A percentile compares a stretch with the other conserved stretches of the same genome.
Conservation (phyloP, 1,139 yeast species). For the Pichia sp. region DNA sequence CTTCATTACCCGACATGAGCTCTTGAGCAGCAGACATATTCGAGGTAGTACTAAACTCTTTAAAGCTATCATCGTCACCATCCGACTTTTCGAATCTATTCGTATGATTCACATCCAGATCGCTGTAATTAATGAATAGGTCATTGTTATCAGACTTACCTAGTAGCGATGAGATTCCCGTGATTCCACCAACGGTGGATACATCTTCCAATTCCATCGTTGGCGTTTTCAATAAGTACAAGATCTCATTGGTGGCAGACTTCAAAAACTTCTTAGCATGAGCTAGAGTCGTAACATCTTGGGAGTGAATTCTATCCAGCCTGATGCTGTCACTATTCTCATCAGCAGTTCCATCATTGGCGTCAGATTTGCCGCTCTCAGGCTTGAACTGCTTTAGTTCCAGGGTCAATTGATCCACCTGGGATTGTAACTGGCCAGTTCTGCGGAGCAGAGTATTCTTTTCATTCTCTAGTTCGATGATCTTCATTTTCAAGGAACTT, state of each 20-base stretch:
- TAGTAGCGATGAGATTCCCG: slow-evolving; percentile 2
- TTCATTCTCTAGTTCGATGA: slow-evolving; percentile 49
- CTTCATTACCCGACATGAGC: neutral
- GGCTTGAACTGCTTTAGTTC: slow-evolving; percentile 2
- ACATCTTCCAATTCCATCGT: slow-evolving; percentile 24
- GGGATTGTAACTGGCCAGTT: slow-evolving; percentile 21
- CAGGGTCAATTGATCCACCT: slow-evolving; percentile 18
- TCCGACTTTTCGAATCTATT: neutral
- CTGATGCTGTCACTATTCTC: slow-evolving; percentile 4
- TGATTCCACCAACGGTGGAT: slow-evolving; percentile 13
- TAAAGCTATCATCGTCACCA: neutral
- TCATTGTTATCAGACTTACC: slow-evolving; percentile 3
- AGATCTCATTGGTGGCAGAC: slow-evolving; percentile 28
- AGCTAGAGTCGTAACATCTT: slow-evolving; percentile 22
- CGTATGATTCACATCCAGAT: neutral
- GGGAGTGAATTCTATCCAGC: slow-evolving; percentile 15
- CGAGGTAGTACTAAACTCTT: neutral
- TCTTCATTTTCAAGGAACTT: slow-evolving; percentile 48
- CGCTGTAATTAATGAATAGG: slow-evolving; percentile 5
- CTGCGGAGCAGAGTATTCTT: slow-evolving; percentile 34
- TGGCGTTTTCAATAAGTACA: slow-evolving; percentile 27
- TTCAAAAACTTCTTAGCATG: slow-evolving; percentile 27
- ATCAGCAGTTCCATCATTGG: slow-evolving; percentile 1
- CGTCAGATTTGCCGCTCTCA: neutral
- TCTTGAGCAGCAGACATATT: neutral